Base-by-base conservation (phyloP, 2,329 filamentous ascomycete species). In the Sclerotinia spermophila region DNA sequence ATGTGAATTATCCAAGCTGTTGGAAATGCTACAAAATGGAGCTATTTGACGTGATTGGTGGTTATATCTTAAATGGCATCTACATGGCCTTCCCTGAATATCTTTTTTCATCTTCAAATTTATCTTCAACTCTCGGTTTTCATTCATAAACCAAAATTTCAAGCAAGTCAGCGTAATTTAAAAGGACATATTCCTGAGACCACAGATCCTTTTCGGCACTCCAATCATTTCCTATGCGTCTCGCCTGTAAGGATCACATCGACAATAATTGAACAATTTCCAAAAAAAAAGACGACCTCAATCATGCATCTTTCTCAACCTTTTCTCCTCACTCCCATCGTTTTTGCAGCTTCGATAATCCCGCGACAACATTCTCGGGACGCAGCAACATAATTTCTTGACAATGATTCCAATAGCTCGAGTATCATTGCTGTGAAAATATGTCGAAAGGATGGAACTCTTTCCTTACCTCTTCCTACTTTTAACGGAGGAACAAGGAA, bases 381-480 rank as follows among this genome's bases (percentile, higher is more conserved):
- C 13, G 53, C 66, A 33, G 75, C 84, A 75, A 86, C 85, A 0
- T 89, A 89, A 77, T 78, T 88, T 61, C 78, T 87, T 59, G 86
- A 84, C 53, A 89, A 89, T 73, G 82, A 85, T 8, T 77, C 78
- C 21, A 73, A 81, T 1, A 69, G 73, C 2, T 86, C 88, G 70
- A 71, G 64, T 17, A 81, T 89, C 2, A 79, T 87, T 4, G 83
- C 86, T 0, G 68, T 89, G 2, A 81, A 82, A 0, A 82, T 88
- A 51, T 78, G 76, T 0, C 27, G 38, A 40, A 45, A 71, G 0
- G 80, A 87, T 68, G 87, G 87, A 0, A 82, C 78, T n/a, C 79
- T 89, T 0, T 81, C 80, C 0, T 75, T 77, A 1, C 84, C 82
- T 0, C 78, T 78, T 3, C 75, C 80, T 3, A 84, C 81, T 1